Evolutionary conservation across 441 rosid species (phyloP), one percentile per base, ranked within the genome.

Genomic region (Hura crepitans): DNA sequence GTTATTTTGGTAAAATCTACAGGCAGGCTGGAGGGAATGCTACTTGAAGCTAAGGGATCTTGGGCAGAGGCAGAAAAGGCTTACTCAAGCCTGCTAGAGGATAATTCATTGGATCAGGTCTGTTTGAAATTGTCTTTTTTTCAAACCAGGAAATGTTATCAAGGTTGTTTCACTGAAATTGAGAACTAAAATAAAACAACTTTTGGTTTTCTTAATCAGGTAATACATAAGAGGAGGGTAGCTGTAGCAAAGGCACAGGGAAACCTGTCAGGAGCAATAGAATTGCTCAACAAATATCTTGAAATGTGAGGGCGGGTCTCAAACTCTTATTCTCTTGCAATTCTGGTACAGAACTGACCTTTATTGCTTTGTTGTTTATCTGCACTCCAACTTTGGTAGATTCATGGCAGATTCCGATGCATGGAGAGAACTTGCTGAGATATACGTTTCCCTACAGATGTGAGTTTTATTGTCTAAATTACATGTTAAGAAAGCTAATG

Each of bases 321-420:
- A 11, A 73, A 33, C 28, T 61, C 70, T 28, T 54, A 50, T 37
- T 17, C 62, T 65, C 31, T 68, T 66, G 15, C 35, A 25, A 5
- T 30, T n/a, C 9, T 63, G 2, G 6, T 11, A 60, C 51, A 67
- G 27, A 28, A 42, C 68, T 75, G 51, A 30, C 39, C 28, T 35
- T 49, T 23, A 4, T 58, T 50, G 17, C 17, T 39, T 53, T 70
- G 45, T 65, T 75, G 18, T 49, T 7, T 55, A 50, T 27, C 30
- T 51, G 30, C 31, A 14, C 58, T 71, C 53, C 22, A 50, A 31
- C 39, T 68, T 49, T 62, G 57, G 57, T 53, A 95, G 98, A 83
- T 95, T 92, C 81, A 92, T 95, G 99, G 99, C 99, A 59, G 99
- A 95, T 84, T 90, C 89, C 78, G 99, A 92, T 87, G 99, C 99